Evolutionary conservation across 2,329 filamentous ascomycete species (phyloP).

Genomic region (Penicillium sp.): DNA sequence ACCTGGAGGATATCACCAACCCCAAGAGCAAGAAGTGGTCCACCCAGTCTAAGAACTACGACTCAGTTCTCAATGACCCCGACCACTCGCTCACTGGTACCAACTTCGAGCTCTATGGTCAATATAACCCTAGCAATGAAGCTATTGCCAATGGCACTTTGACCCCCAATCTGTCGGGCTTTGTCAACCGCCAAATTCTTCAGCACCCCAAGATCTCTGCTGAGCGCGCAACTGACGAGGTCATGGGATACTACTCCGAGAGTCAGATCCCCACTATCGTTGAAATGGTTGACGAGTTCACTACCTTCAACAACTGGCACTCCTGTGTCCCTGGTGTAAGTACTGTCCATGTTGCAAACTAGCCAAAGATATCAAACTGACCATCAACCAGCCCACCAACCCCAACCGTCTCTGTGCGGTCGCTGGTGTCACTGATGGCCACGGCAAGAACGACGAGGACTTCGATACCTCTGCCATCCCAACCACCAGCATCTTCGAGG

Average conservation of each 20-base stretch:
- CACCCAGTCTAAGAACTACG: slow-evolving; percentile 36
- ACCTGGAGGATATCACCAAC: slow-evolving; percentile 34
- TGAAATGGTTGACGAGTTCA: slow-evolving; percentile 41
- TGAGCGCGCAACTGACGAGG: slow-evolving; percentile 35
- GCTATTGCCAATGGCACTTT: slow-evolving; percentile 34
- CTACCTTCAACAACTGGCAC: slow-evolving; percentile 47
- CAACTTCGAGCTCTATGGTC: slow-evolving; percentile 44
- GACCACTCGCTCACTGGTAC: slow-evolving; percentile 43
- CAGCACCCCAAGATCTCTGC: slow-evolving; percentile 32
- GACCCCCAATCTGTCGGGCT: slow-evolving; percentile 34
- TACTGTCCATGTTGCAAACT: slow-evolving; percentile 9
- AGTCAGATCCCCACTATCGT: slow-evolving; percentile 42
- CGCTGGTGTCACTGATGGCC: slow-evolving; percentile 30
- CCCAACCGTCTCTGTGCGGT: slow-evolving; percentile 41
- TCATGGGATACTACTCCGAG: slow-evolving; percentile 46
- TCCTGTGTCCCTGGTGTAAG: slow-evolving; percentile 43
- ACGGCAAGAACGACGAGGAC: slow-evolving; percentile 30
- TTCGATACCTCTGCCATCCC: slow-evolving; percentile 31
- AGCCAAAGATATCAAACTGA: slow-evolving; percentile 6
- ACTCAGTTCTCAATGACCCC: slow-evolving; percentile 43
- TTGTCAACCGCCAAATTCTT: slow-evolving; percentile 40
- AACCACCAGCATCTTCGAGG: slow-evolving; percentile 42
- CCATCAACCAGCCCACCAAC: slow-evolving; percentile 38
- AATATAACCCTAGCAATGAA: slow-evolving; percentile 38
- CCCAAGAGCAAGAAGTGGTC: slow-evolving; percentile 28